Percentiles rank a stretch among this genome's conserved stretches.
Evolutionary conservation across 331 rosid species (phyloP).

Genomic region (Saraca asoca): DNA sequence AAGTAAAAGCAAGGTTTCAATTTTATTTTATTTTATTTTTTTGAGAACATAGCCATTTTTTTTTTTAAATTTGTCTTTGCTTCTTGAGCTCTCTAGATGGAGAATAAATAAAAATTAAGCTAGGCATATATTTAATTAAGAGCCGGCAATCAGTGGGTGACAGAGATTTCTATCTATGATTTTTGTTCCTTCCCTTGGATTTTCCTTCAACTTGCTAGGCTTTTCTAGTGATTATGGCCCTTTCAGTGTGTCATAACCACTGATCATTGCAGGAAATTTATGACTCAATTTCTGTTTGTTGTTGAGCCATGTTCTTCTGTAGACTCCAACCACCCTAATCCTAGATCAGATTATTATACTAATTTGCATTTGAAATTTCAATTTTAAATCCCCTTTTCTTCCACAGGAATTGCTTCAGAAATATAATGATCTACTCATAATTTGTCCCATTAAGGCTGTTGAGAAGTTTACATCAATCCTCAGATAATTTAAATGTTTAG

Average conservation of each 20-base stretch:
- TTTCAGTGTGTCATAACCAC: constrained; percentile 46
- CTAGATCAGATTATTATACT: constrained; percentile 25
- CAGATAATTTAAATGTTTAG: constrained; percentile 12
- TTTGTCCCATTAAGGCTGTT: constrained; percentile 31
- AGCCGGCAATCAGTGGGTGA: constrained; percentile 15
- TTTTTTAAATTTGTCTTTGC: not conserved
- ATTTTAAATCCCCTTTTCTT: not conserved
- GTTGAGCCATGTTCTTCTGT: constrained; percentile 27
- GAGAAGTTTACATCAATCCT: constrained; percentile 36
- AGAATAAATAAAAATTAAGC: constrained; percentile 4
- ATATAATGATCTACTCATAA: constrained; percentile 7
- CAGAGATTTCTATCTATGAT: constrained; percentile 30
- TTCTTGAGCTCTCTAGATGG: constrained; percentile 8
- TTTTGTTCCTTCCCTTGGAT: constrained; percentile 16
- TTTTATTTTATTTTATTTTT: not conserved
- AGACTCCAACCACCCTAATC: constrained; percentile 47
- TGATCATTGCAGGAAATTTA: constrained; percentile 26
- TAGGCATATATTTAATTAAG: constrained; percentile 11
- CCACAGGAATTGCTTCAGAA: not conserved
- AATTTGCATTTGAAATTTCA: constrained; percentile 12
- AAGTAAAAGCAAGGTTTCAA: too few relatives aligned
- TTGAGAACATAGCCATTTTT: constrained; percentile 2
- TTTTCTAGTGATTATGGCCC: constrained; percentile 36
- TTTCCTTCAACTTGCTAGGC: constrained; percentile 22
- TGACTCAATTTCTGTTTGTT: constrained; percentile 32